These are phyloP conservation scores for Ophiocordyceps camponoti-leonardi DNA, from an alignment of 2,329 filamentous ascomycete species.

Conservation along the genomic window DNA sequence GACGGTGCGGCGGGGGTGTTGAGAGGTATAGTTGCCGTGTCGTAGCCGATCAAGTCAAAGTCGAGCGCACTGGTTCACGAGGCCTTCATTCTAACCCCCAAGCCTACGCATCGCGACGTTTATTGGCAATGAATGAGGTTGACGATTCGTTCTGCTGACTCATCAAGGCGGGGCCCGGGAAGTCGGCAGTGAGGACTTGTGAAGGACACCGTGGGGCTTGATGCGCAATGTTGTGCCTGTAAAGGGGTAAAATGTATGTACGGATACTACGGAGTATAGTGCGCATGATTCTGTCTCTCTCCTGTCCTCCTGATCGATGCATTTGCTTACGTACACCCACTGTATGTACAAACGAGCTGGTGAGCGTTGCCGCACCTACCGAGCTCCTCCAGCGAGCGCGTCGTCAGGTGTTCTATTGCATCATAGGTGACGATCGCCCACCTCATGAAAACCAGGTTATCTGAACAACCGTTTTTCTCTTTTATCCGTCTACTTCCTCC, in stretches of 20 bases:
- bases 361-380: not conserved
- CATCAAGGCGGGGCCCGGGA: not conserved
- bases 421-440: not conserved
- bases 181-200: not conserved
- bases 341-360: too few relatives aligned
- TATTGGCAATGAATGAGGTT: not conserved
- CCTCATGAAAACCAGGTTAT: not conserved
- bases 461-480: not conserved
- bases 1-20: not conserved
- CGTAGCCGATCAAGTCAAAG: not conserved
- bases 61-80: not conserved
- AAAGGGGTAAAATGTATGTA: too few relatives aligned
- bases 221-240: too few relatives aligned
- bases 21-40: not conserved
- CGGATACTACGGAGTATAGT: too few relatives aligned
- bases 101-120: not conserved
- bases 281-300: not conserved
- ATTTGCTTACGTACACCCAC: not conserved
- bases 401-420: not conserved
- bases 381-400: not conserved
- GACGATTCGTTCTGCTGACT: not conserved
- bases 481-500: not conserved
- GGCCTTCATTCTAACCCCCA: not conserved
- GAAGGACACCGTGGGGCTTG: too few relatives aligned
- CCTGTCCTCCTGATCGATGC: not conserved